phyloP scores from a whole-genome alignment of 106 monocot genomes.

The Chionographis japonica region DNA sequence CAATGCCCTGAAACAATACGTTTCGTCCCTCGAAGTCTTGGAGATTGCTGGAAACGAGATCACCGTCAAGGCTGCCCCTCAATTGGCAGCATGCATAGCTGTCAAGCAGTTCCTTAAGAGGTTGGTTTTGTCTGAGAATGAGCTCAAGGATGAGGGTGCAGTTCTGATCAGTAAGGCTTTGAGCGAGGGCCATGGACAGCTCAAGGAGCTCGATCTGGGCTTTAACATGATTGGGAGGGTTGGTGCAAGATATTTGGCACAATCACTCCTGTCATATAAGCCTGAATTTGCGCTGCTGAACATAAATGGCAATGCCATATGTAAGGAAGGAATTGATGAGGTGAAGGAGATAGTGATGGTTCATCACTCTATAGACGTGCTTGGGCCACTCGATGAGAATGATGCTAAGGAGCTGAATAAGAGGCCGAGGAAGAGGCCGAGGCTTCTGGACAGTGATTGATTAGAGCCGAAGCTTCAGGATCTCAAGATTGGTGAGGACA shows the following conservation, averaged over 20 bases:
- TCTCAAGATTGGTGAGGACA: conserved; percentile 9
- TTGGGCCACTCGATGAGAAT: conserved; percentile 91
- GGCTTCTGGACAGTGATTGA: background rate
- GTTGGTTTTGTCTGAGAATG: conserved; percentile 72
- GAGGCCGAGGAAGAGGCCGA: conserved; percentile 37
- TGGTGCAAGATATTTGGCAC: conserved; percentile 72
- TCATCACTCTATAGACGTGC: conserved; percentile 37
- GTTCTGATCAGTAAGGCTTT: conserved; percentile 54
- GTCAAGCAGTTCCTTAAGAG: conserved; percentile 48
- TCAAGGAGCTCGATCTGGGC: conserved; percentile 82
- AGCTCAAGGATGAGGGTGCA: conserved; percentile 79
- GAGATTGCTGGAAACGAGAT: conserved; percentile 90
- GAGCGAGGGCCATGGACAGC: conserved; percentile 33
- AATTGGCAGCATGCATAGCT: conserved; percentile 32
- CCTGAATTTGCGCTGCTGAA: conserved; percentile 62
- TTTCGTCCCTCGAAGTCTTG: conserved; percentile 43
- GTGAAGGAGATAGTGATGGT: conserved; percentile 71
- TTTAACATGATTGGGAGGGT: conserved; percentile 58
- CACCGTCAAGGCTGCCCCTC: conserved; percentile 36
- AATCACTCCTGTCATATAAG: conserved; percentile 46
- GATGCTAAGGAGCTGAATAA: conserved; percentile 61
- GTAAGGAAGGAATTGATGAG: conserved; percentile 92
- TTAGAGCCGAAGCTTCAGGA: background rate
- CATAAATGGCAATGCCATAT: conserved; percentile 79
- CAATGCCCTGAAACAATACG: conserved; percentile 42